These are phyloP conservation scores for Penicillium robsamsonii DNA, from an alignment of 495 filamentous ascomycete species.

Conservation along the genomic window DNA sequence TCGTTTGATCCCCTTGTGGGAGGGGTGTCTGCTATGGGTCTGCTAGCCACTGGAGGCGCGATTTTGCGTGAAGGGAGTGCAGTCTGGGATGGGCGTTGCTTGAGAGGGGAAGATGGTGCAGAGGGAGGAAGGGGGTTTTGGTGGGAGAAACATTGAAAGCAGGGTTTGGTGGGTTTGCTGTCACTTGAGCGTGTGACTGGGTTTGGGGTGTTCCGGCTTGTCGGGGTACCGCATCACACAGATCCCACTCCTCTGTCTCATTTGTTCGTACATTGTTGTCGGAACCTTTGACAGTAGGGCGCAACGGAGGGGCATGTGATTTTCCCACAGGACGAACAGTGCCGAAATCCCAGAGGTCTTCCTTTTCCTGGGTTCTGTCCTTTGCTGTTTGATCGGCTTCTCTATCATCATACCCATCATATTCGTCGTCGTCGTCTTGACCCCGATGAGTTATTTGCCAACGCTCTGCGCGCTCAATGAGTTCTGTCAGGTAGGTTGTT, in stretches of 20 bases:
- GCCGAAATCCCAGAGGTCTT: constrained; percentile 92
- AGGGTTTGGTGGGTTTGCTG: background rate
- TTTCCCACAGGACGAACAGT: constrained; percentile 73
- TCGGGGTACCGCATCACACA: constrained; percentile 38
- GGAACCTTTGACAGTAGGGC: constrained; percentile 74
- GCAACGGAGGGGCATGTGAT: constrained; percentile 46
- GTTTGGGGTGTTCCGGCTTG: constrained; percentile 22
- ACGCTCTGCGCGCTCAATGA: constrained; percentile 85
- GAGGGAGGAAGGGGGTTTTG: constrained; percentile 19
- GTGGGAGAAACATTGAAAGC: constrained; percentile 10
- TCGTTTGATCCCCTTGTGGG: constrained; percentile 9
- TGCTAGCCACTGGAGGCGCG: background rate
- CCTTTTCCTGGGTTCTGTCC: constrained; percentile 30
- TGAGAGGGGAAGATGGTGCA: constrained; percentile 11
- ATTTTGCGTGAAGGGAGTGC: constrained; percentile 8
- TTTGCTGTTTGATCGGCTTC: constrained; percentile 43
- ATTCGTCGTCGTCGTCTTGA: constrained; percentile 53
- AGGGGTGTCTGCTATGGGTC: constrained; percentile 2
- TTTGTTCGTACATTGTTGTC: constrained; percentile 62
- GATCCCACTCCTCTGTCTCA: constrained; percentile 42
- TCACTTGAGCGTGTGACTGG: constrained; percentile 5
- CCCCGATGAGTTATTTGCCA: constrained; percentile 63
- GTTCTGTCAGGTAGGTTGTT: constrained; percentile 83
- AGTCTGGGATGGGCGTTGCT: constrained; percentile 1
- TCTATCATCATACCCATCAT: constrained; percentile 57